Base-by-base conservation (phyloP, 495 filamentous ascomycete species). In the Cairneyella variabilis region DNA sequence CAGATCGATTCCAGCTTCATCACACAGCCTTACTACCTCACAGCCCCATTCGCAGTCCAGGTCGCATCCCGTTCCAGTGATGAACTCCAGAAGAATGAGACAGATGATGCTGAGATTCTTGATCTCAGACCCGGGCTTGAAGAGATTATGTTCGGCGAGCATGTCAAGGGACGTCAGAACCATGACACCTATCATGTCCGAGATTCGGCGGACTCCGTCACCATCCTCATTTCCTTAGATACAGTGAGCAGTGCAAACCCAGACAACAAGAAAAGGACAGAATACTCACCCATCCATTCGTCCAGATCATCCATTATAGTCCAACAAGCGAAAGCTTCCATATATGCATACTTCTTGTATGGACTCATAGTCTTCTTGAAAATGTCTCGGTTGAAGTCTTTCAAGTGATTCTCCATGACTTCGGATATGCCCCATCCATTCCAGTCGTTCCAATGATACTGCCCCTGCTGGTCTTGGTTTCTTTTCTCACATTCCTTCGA, bases 381-480 rank as follows among this genome's bases (percentile, higher is more conserved):
- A 14, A 57, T 30, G 9, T 60, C 64, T 39, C 67, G 63, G 16
- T 65, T 48, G 48, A 71, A 74, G 47, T 71, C 72, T 11, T 70
- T 42, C 0, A 76, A 36, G 46, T 52, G 14, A n/a, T 27, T 3
- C 3, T 1, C 8, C 39, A 16, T 12, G 7, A 0, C 14, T 53
- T 32, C 22, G 39, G 30, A 23, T 36, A 7, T 45, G 21, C 14
- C 8, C 22, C 10, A n/a, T 12, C 32, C 26, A 18, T n/a, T 10
- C 21, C n/a, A n/a, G n/a, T n/a, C n/a, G n/a, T n/a, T n/a, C n/a
- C n/a, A n/a, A n/a, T n/a, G n/a, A n/a, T n/a, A n/a, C n/a, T n/a
- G n/a, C n/a, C n/a, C n/a, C n/a, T n/a, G n/a, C n/a, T n/a, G n/a
- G n/a, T n/a, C n/a, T n/a, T n/a, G n/a, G n/a, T n/a, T n/a, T 14